Base-by-base conservation (phyloP, 768 basidiomycete species). In the Suillus cothurnatus region DNA sequence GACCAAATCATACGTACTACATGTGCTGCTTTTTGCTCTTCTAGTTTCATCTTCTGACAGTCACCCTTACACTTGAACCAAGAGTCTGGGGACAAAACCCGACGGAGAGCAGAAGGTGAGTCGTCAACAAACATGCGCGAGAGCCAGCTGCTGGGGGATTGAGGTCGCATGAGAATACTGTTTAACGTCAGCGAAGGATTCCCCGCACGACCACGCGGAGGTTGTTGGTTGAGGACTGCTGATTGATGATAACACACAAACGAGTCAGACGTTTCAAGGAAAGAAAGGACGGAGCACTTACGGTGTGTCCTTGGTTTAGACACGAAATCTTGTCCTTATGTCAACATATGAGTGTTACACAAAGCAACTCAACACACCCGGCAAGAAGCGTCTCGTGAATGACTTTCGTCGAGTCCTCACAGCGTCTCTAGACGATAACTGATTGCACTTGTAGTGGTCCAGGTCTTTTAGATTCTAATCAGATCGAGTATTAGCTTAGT, bases 371-470 rank as follows among this genome's bases (percentile, higher is more conserved):
- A 11, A 1, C 57, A 39, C 39, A 58, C 57, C 26, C 1, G 23
- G 17, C 11, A 58, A 39, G 23, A 58, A 39, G 26, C 36, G 23
- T 19, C 26, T 19, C 17, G 36, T 26, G 9, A 58, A 4, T 19
- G 57, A 19, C 57, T 12, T 39, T 26, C 23, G 38, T 19, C 11
- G 38, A 39, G 36, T 58, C 19, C 19, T 28, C 57, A 14, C 23
- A 39, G 26, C 26, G 5, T 38, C 26, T 23, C 36, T 38, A 23
- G 57, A 28, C 17, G 6, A 11, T 38, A 58, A 69, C 59, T 76
- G 70, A 7, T 74, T 74, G 55, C 73, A 74, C 1, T 8, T 47
- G n/a, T 68, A 50, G 31, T 75, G 73, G 12, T 73, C 73, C 32
- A 75, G 71, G 50, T 75, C 74, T 75, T n/a, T 53, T 6, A 55